Evolutionary conservation across 2,329 filamentous ascomycete genomes (phyloP).

Genomic region (Xylaria sp.): DNA sequence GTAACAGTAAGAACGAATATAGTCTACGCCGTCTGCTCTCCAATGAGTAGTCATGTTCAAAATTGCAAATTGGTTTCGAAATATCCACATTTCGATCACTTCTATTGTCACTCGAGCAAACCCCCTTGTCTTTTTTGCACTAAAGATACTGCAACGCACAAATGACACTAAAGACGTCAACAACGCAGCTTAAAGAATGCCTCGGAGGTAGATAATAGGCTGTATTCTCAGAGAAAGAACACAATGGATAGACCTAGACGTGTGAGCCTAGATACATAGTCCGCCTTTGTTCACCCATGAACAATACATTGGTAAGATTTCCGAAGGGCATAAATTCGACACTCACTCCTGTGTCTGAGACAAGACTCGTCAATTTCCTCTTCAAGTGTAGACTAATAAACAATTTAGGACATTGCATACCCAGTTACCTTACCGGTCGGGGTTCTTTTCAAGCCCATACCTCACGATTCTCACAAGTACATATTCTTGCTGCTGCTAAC

Average conservation of each 20-base stretch:
- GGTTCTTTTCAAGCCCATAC: background rate
- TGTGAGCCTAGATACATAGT: background rate
- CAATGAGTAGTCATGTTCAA: background rate
- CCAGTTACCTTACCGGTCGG: background rate
- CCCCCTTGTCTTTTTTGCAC: background rate
- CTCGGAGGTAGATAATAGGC: too few species aligned
- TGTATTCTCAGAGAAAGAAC: background rate
- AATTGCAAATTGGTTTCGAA: background rate
- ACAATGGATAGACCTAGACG: background rate
- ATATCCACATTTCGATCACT: background rate
- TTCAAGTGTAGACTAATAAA: background rate
- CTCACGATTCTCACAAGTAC: background rate
- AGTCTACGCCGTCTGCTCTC: too few species aligned
- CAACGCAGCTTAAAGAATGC: background rate
- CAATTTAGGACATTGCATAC: background rate
- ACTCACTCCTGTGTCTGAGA: background rate
- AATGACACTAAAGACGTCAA: background rate
- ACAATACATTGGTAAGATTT: slow-evolving; percentile 12
- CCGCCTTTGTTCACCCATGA: background rate
- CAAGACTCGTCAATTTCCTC: background rate
- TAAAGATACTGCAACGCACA: background rate
- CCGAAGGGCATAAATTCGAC: background rate
- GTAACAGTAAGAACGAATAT: too few species aligned
- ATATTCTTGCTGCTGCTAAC: background rate
- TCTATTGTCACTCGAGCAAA: background rate